Base-by-base conservation (phyloP, 1,139 yeast species). In the Spathaspora jeffriesii region DNA sequence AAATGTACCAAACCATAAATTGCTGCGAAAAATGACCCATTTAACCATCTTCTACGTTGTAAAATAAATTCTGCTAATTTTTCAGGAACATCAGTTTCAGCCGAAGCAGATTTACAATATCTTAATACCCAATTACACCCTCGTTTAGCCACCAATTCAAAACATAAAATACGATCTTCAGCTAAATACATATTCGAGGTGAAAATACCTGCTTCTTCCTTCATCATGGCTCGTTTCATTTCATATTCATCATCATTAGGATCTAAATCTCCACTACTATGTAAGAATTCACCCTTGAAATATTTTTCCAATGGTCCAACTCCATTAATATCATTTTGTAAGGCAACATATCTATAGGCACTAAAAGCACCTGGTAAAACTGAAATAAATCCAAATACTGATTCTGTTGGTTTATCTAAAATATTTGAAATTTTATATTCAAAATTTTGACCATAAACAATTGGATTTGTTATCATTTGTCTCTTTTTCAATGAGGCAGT, bases 61-160 rank as follows among this genome's bases (percentile, higher is more conserved):
- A 74, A 65, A 42, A 75, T 68, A 45, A 75, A 75, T 52, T 75
- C 79, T 2, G 79, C 77, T 40, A 75, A 58, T 15, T 62, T 62
- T 50, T 75, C 79, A 10, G 80, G 80, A 5, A 75, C 80, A 67
- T 75, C 80, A 8, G 80, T 75, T 56, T 74, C 79, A 5, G 79
- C 80, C 52, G 69, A 61, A 5, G 80, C 80, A 48, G 71, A 62
- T 48, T 71, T 72, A 59, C 78, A 73, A 56, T 75, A 75, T 39
- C 79, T 61, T 51, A 75, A 72, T 43, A 75, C 62, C 79, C 79
- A 74, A 34, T 69, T 62, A 53, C 78, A 71, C 2, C 72, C 72
- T 44, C 59, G 60, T 53, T 75, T 75, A 10, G 80, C 79, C 21
- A 75, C 79, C 52, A 75, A 64, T 53, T 75, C 80, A 58, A 67